Evolutionary conservation across 306 rosid species (phyloP).

Genomic region (Quercus parvula): DNA sequence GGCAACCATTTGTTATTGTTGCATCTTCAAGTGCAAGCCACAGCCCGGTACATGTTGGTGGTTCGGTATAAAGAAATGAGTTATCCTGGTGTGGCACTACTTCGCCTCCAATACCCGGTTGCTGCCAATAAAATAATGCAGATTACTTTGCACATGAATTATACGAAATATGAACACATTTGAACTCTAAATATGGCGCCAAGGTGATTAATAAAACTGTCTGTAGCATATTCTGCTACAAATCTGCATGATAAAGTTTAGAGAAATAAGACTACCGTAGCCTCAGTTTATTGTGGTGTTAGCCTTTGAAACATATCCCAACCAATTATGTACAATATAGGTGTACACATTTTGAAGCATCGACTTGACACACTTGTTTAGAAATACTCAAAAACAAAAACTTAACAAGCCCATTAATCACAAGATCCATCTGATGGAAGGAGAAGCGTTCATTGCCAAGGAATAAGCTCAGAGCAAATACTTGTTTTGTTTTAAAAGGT

Average conservation of each 20-base stretch:
- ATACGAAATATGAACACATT: slow-evolving; percentile 10
- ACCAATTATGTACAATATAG: neutral
- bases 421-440: neutral
- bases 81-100: slow-evolving; percentile 99
- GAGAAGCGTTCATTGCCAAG: neutral
- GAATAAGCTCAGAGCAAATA: neutral
- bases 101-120: slow-evolving; percentile 98
- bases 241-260: neutral
- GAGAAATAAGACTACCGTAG: neutral
- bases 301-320: neutral
- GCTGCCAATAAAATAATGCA: slow-evolving; percentile 47
- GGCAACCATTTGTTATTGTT: slow-evolving; percentile 69
- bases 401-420: neutral
- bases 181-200: neutral
- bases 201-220: neutral
- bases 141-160: slow-evolving; percentile 1
- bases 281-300: neutral
- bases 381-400: neutral
- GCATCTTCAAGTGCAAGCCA: slow-evolving; percentile 98
- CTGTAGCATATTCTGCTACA: neutral
- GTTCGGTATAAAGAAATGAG: slow-evolving; percentile 87
- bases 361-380: neutral
- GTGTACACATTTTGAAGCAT: no score
- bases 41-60: slow-evolving; percentile 88
- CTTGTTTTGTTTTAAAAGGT: no score